Conservation (phyloP, 805 yeast genomes). For the Saturnispora mendoncae region DNA sequence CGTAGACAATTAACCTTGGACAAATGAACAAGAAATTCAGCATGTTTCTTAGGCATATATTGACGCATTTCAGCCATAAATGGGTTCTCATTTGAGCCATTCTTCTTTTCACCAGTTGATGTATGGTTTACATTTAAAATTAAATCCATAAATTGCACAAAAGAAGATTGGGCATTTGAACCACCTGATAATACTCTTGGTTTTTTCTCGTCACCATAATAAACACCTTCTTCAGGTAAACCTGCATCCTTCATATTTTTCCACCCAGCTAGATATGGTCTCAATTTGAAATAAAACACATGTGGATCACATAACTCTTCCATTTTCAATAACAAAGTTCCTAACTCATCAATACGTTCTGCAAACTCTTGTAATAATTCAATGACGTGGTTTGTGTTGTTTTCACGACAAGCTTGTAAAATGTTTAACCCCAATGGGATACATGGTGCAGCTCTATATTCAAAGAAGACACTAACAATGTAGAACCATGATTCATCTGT, state of each 20-base stretch:
- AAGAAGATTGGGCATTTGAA: constrained; percentile 86
- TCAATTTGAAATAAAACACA: constrained; percentile 71
- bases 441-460: constrained; percentile 68
- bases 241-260: constrained; percentile 85
- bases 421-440: constrained; percentile 62
- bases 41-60: constrained; percentile 87
- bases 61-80: constrained; percentile 77
- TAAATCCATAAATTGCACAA: constrained; percentile 80
- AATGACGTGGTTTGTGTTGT: constrained; percentile 35
- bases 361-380: constrained; percentile 55
- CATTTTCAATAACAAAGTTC: constrained; percentile 67
- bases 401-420: constrained; percentile 43
- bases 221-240: constrained; percentile 54
- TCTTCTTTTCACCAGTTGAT: constrained; percentile 48
- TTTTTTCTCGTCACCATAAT: constrained; percentile 55
- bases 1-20: constrained; percentile 50
- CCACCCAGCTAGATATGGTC: constrained; percentile 95
- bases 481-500: constrained; percentile 93
- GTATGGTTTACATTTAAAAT: constrained; percentile 67
- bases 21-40: constrained; percentile 59
- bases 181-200: constrained; percentile 74
- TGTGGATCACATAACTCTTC: constrained; percentile 95
- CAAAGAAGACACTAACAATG: constrained; percentile 79
- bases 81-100: constrained; percentile 24
- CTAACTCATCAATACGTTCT: constrained; percentile 63